Base-by-base conservation (phyloP, 768 basidiomycete species). In the Coprinellus micaceus region DNA sequence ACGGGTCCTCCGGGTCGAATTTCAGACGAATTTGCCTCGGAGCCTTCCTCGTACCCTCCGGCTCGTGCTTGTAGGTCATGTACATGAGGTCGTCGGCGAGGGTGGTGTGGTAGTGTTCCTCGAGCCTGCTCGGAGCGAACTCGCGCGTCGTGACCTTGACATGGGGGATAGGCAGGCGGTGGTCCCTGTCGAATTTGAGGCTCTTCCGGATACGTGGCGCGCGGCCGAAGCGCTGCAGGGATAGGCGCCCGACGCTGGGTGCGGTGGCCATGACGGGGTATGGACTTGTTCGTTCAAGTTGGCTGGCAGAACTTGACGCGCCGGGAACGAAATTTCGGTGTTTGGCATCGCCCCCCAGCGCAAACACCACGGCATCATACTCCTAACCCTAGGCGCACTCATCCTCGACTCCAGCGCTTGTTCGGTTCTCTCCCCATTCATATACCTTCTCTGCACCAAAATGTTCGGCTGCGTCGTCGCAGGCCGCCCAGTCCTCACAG, bases 11-110 rank as follows among this genome's bases (percentile, higher is more conserved):
- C 4, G 88, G 86, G 76, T 94, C 86, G 74, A 82, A 90, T 17
- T 75, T 82, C 59, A 85, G 82, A 50, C 85, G 83, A 58, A 85
- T 84, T 51, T 77, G 71, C 57, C 84, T 81, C 9, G 77, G 77
- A 11, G 78, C 72, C 12, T 81, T 79, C 45, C 77, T 80, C 4
- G 79, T 71, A n/a, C 69, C 75, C 41, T 59, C 61, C 58, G 76
- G 71, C 63, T 85, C 79, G 71, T 98, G 96, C 49, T 81, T 75
- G 76, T 98, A 97, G 52, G 88, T 89, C 81, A 98, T 87, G 80
- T 99, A 99, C 82, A 98, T 84, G 63, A 94, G 77, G 74, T 98
- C 82, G 70, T 94, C 89, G 21, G 84, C 83, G 58, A 98, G 79
- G 9, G 94, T 87, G 37, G 76, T 73, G 70, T 89, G 68, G 76